These are phyloP conservation scores for Claviceps arundinis DNA, from an alignment of 2,329 filamentous ascomycete species.

Conservation along the genomic window DNA sequence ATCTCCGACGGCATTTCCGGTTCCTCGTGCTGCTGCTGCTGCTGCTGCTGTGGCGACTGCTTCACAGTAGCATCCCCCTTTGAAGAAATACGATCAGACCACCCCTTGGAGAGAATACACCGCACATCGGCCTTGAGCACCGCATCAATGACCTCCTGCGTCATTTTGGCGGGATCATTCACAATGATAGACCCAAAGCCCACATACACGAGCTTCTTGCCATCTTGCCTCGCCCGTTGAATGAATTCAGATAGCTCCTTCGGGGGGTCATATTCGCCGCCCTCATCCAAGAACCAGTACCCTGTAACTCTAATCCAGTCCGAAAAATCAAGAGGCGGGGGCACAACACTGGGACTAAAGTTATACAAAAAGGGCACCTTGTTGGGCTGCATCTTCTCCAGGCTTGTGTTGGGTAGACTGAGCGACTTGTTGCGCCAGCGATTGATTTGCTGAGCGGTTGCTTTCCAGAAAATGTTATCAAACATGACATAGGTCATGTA, in stretches of 20 bases:
- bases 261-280: slow-evolving; percentile 56
- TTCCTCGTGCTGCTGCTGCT: slow-evolving; percentile 34
- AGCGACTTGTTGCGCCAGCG: slow-evolving; percentile 77
- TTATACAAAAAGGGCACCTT: slow-evolving; percentile 98
- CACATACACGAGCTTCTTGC: slow-evolving; percentile 89
- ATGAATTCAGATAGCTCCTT: slow-evolving; percentile 71
- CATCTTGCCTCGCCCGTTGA: slow-evolving; percentile 61
- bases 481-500: slow-evolving; percentile 93
- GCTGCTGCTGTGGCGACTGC: slow-evolving; percentile 16
- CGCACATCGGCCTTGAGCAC: slow-evolving; percentile 84
- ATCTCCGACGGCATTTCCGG: slow-evolving; percentile 66
- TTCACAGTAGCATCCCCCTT: slow-evolving; percentile 23
- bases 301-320: slow-evolving; percentile 97
- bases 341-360: slow-evolving; percentile 88
- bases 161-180: slow-evolving; percentile 75
- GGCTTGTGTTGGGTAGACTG: slow-evolving; percentile 62
- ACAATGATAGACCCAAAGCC: slow-evolving; percentile 96
- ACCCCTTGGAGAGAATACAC: slow-evolving; percentile 91
- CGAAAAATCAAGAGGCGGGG: slow-evolving; percentile 84
- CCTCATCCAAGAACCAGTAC: slow-evolving; percentile 94
- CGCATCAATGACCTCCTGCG: slow-evolving; percentile 82
- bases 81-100: slow-evolving; percentile 66
- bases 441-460: slow-evolving; percentile 83
- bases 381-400: slow-evolving; percentile 89
- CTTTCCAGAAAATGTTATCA: slow-evolving; percentile 93